Evolutionary conservation across 2,329 filamentous ascomycete species (phyloP), one percentile per base, ranked within the genome.

Genomic region (Trichoderma atrobrunneum): DNA sequence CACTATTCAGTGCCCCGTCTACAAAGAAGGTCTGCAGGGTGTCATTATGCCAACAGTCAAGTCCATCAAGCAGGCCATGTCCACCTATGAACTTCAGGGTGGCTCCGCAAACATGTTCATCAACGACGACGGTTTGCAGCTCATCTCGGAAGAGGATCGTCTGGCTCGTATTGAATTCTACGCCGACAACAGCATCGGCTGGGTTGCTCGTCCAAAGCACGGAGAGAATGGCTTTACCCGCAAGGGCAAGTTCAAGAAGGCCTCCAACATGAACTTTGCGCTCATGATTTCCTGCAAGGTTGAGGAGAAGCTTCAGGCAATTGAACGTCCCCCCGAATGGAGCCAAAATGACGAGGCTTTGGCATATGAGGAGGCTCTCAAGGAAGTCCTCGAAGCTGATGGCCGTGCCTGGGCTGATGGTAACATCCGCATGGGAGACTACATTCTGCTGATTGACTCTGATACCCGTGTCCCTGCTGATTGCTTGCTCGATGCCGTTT

Each of bases 1-100:
- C 74, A 95, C 93, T 3, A 92, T 97, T 56, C 93, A 97, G 78
- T 95, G 93, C 80, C 93, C 93, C 5, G 92, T 97, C 0, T 97
- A 96, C 84, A 96, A 95, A 80, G 93, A 97, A 80, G 93, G 93
- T 75, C 86, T 97, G 3, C 83, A 84, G 43, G 89, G 85, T 73
- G 93, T 97, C 80, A 94, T 95, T 77, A 87, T 86, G 24, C 93
- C 93, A 8, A 95, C 93, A 0, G 88, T 95, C 77, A 90, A 89
- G 77, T 94, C 92, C 2, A 87, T 95, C 81, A 94, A 94, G 82
- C 87, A 91, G 76, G 91, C 91, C 74, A 93, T 93, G 78, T 91
- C 90, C 36, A 93, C 90, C 0, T 94, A 93, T 77, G 92, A 93
- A 78, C 85, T 93, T 21, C 91, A 93, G 78, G 92, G 92, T 74